Evolutionary conservation across 2,329 filamentous ascomycete genomes (phyloP).

Genomic region (Cladophialophora yegresii): DNA sequence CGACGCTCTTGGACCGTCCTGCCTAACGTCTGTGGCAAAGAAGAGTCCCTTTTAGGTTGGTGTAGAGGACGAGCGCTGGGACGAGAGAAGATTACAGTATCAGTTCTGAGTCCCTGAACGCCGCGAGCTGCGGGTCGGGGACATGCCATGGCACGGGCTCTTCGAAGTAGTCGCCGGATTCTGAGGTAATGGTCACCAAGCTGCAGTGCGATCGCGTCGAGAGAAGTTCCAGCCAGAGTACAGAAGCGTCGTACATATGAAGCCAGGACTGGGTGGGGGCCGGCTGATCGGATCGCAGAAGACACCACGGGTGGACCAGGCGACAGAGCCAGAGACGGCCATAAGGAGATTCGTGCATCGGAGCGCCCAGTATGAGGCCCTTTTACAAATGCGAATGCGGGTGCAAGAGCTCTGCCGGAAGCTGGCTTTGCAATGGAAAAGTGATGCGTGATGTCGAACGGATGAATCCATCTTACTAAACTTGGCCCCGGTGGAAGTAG

Average conservation of each 20-base stretch:
- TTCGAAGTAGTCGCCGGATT: neutral
- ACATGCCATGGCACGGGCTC: neutral
- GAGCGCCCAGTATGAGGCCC: slow-evolving; percentile 15
- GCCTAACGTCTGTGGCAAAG: slow-evolving; percentile 25
- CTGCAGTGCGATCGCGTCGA: neutral
- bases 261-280: slow-evolving; percentile 17
- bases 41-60: slow-evolving; percentile 3
- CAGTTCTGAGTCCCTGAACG: neutral
- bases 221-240: neutral
- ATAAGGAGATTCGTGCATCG: neutral
- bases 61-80: neutral
- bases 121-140: neutral
- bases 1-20: slow-evolving; percentile 12
- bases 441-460: neutral
- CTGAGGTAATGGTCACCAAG: neutral
- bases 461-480: slow-evolving; percentile 7
- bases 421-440: neutral
- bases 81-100: slow-evolving; percentile 15
- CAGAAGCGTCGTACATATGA: neutral
- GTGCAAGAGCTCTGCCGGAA: neutral
- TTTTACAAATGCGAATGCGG: neutral
- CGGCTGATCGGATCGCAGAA: slow-evolving; percentile 11
- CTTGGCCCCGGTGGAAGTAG: slow-evolving; percentile 3
- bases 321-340: neutral
- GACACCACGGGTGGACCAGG: neutral